Evolutionary conservation across 2,329 filamentous ascomycete genomes (phyloP).

Genomic region (Ramularia collo-cygni): DNA sequence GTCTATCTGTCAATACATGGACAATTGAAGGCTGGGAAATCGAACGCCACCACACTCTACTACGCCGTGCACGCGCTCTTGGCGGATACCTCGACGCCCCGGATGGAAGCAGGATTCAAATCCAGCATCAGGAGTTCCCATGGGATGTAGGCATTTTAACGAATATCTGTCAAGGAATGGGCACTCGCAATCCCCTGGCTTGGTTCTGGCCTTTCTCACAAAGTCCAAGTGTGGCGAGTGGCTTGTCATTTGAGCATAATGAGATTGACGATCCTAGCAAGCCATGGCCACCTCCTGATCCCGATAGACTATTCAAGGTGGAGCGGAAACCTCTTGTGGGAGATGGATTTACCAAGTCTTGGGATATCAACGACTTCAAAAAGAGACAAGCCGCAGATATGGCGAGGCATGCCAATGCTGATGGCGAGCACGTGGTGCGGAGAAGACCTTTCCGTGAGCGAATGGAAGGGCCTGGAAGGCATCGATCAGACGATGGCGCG

Average conservation of each 20-base stretch:
- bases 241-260: constrained; percentile 62
- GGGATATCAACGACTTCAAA: constrained; percentile 48
- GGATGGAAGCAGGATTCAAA: constrained; percentile 47
- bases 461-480: constrained; percentile 24
- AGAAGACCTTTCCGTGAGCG: constrained; percentile 39
- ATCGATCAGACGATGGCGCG: constrained; percentile 12
- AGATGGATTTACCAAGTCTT: constrained; percentile 34
- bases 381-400: constrained; percentile 48
- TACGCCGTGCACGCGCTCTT: constrained; percentile 40
- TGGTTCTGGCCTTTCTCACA: constrained; percentile 65
- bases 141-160: constrained; percentile 71
- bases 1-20: constrained; percentile 62
- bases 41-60: constrained; percentile 40
- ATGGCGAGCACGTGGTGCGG: constrained; percentile 30
- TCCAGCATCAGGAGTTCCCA: constrained; percentile 67
- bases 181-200: constrained; percentile 54
- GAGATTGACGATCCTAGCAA: constrained; percentile 56
- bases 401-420: constrained; percentile 30
- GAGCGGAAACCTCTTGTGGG: constrained; percentile 20
- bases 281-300: constrained; percentile 46
- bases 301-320: constrained; percentile 36
- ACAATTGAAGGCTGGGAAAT: constrained; percentile 75
- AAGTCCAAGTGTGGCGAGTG: constrained; percentile 46
- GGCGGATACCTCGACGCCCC: constrained; percentile 53
- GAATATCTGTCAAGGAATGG: constrained; percentile 73